phyloP scores from a whole-genome alignment of 2,329 filamentous ascomycete genomes.

The Zymoseptoria crescenta region DNA sequence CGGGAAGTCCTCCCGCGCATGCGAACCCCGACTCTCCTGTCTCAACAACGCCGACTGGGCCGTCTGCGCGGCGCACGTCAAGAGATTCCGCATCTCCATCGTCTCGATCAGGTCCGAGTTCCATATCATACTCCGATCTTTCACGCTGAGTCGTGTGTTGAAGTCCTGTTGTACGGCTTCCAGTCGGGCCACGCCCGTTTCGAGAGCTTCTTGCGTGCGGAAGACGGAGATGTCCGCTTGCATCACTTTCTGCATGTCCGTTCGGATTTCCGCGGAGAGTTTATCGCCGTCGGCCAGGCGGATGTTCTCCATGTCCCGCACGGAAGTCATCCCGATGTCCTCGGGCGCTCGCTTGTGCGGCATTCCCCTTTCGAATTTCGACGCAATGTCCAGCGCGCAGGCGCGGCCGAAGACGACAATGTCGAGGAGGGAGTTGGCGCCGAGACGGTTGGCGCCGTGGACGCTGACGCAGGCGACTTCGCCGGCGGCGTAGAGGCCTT shows the following conservation, averaged over 20 bases:
- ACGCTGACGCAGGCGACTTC: constrained; percentile 44
- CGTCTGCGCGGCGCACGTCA: constrained; percentile 42
- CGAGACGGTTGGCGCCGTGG: constrained; percentile 42
- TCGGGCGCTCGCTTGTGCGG: constrained; percentile 29
- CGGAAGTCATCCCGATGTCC: constrained; percentile 25
- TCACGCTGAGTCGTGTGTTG: constrained; percentile 29
- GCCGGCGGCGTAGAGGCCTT: constrained; percentile 42
- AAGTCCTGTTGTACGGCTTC: constrained; percentile 32
- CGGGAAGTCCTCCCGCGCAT: constrained; percentile 42
- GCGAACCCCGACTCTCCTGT: constrained; percentile 40
- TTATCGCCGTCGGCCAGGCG: constrained; percentile 32
- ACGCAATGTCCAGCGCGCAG: constrained; percentile 36
- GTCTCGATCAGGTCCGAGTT: constrained; percentile 44
- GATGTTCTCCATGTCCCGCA: constrained; percentile 30
- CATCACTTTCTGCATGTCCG: constrained; percentile 41
- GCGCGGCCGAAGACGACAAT: constrained; percentile 45
- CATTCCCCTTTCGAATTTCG: constrained; percentile 32
- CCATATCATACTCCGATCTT: constrained; percentile 42
- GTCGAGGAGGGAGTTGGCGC: constrained; percentile 43
- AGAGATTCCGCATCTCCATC: constrained; percentile 39
- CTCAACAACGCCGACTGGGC: constrained; percentile 37
- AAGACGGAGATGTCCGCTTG: constrained; percentile 42
- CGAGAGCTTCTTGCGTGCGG: constrained; percentile 34
- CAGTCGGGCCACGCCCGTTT: constrained; percentile 29
- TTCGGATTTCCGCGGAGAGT: constrained; percentile 32